Conservation (phyloP, 176 grass and related monocot species). For the Eleusine indica region DNA sequence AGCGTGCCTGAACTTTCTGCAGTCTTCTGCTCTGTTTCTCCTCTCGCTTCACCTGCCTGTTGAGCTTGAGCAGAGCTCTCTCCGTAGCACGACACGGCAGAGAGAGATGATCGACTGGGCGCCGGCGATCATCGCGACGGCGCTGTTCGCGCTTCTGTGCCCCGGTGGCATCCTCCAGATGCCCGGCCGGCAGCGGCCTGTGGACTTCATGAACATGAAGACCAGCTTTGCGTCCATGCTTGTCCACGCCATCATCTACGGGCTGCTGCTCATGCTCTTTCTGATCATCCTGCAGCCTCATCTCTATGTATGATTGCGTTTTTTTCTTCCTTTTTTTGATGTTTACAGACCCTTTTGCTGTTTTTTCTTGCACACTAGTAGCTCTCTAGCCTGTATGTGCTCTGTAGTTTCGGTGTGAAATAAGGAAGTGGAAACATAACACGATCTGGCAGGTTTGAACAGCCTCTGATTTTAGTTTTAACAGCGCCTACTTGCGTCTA, state of each 20-base stretch:
- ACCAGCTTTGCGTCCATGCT: conserved; percentile 78
- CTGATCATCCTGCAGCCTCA: conserved; percentile 58
- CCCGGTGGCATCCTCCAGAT: conserved; percentile 82
- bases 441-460: background rate
- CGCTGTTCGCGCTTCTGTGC: conserved; percentile 83
- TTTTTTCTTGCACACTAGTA: background rate
- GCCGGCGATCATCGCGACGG: conserved; percentile 73
- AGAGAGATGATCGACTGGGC: conserved; percentile 79
- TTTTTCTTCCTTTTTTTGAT: background rate
- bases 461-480: conserved; percentile 1
- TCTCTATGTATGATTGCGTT: conserved; percentile 62
- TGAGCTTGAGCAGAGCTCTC: background rate
- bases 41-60: background rate
- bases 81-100: no score
- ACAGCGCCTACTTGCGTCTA: background rate
- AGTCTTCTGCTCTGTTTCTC: background rate
- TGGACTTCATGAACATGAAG: conserved; percentile 82
- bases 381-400: background rate
- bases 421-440: background rate
- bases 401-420: background rate
- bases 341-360: background rate
- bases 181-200: conserved; percentile 73
- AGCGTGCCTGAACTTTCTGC: background rate
- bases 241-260: conserved; percentile 76
- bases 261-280: conserved; percentile 67